Evolutionary conservation across 768 basidiomycete species (phyloP).

Genomic region (Rhodotorula graminis): DNA sequence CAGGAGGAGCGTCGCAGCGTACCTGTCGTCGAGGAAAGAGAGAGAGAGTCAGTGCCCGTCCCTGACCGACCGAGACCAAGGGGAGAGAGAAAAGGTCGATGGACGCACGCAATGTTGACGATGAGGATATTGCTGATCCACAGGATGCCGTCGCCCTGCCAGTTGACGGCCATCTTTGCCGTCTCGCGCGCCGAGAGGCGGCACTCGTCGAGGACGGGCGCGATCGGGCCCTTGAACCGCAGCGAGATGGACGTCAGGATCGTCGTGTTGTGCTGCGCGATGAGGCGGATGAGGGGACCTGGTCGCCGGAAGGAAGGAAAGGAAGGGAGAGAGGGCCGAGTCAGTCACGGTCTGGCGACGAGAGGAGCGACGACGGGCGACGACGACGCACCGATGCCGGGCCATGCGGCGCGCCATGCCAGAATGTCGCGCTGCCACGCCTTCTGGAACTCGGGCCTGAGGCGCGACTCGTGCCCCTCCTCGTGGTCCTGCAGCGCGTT

Average conservation of each 20-base stretch:
- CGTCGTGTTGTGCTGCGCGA: slow-evolving; percentile 30
- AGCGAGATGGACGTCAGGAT: slow-evolving; percentile 32
- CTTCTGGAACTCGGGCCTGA: slow-evolving; percentile 18
- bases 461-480: slow-evolving; percentile 8
- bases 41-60: too few species aligned
- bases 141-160: slow-evolving; percentile 2
- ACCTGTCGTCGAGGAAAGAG: background rate
- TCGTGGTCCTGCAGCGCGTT: slow-evolving; percentile 13
- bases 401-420: slow-evolving; percentile 10
- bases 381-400: slow-evolving; percentile 7
- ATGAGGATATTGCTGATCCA: slow-evolving; percentile 18
- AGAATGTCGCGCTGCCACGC: slow-evolving; percentile 17
- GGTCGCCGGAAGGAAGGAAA: too few species aligned
- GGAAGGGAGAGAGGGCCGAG: too few species aligned
- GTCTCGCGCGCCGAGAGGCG: slow-evolving; percentile 18
- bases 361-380: too few species aligned
- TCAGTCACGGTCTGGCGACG: background rate
- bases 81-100: background rate
- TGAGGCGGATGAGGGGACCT: slow-evolving; percentile 21
- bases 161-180: slow-evolving; percentile 4
- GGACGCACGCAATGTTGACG: slow-evolving; percentile 26
- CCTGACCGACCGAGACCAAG: too few species aligned
- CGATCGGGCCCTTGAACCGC: slow-evolving; percentile 25
- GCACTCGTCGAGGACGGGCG: slow-evolving; percentile 31
- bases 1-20: slow-evolving; percentile 25